Percentiles rank a stretch among this genome's conserved stretches.
Conservation (phyloP, 1,284 basidiomycete genomes). For the Pisolithus thermaeus region DNA sequence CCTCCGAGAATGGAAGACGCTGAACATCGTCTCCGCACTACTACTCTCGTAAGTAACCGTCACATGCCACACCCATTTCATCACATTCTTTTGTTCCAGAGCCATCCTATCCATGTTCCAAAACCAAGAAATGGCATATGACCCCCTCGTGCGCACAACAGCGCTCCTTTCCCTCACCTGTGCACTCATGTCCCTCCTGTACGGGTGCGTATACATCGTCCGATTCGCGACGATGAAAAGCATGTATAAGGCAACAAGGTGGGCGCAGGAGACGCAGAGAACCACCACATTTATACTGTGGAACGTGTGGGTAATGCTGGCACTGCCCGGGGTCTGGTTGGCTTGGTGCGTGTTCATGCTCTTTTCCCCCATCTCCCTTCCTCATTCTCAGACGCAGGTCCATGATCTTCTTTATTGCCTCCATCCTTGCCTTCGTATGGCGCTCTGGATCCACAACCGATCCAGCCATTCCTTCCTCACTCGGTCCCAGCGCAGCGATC, state of each 20-base stretch:
- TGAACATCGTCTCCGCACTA: slow-evolving; percentile 69
- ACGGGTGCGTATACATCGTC: slow-evolving; percentile 73
- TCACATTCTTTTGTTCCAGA: slow-evolving; percentile 31
- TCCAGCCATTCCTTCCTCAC: slow-evolving; percentile 29
- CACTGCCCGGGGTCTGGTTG: slow-evolving; percentile 70
- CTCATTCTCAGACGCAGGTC: slow-evolving; percentile 37
- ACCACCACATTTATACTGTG: slow-evolving; percentile 62
- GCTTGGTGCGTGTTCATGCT: slow-evolving; percentile 46
- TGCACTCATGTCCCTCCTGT: slow-evolving; percentile 67
- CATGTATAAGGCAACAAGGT: slow-evolving; percentile 69
- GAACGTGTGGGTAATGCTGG: slow-evolving; percentile 77
- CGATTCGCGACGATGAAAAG: slow-evolving; percentile 73
- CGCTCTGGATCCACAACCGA: slow-evolving; percentile 52
- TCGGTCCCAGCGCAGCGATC: slow-evolving; percentile 33
- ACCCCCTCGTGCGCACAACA: slow-evolving; percentile 61
- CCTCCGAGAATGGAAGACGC: slow-evolving; percentile 69
- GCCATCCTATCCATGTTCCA: slow-evolving; percentile 75
- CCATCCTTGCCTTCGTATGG: slow-evolving; percentile 73
- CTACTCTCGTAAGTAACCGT: slow-evolving; percentile 53
- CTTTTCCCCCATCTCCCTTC: not conserved
- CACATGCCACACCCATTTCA: not conserved
- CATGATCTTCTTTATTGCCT: slow-evolving; percentile 60
- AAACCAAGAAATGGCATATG: slow-evolving; percentile 48
- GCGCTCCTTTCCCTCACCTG: slow-evolving; percentile 64
- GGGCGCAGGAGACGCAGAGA: slow-evolving; percentile 73